Conservation (phyloP, 768 basidiomycete species). For the Peribolospora baueri region DNA sequence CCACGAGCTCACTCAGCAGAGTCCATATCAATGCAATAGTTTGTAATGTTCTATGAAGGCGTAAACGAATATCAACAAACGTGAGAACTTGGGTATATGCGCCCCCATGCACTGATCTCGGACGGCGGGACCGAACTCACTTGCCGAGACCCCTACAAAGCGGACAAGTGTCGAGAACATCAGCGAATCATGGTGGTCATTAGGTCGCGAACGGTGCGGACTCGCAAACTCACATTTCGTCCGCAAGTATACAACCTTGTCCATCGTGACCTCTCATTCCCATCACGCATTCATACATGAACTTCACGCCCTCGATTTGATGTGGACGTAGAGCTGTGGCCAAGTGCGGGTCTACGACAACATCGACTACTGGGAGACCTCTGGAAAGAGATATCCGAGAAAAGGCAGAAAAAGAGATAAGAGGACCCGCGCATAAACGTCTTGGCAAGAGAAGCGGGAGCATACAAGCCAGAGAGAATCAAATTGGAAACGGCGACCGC, state of each 20-base stretch:
- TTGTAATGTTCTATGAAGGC: constrained; percentile 20
- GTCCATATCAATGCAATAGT: constrained; percentile 87
- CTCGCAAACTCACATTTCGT: constrained; percentile 47
- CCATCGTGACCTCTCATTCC: constrained; percentile 68
- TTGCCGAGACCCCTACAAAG: constrained; percentile 77
- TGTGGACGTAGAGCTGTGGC: constrained; percentile 54
- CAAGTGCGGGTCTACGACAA: constrained; percentile 76
- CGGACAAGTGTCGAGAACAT: not conserved
- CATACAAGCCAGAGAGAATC: not conserved
- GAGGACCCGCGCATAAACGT: too few species aligned
- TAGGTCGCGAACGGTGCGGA: too few species aligned
- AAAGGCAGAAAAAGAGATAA: not conserved
- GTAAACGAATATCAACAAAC: not conserved
- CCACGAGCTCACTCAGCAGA: constrained; percentile 40
- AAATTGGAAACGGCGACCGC: constrained; percentile 1
- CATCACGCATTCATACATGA: constrained; percentile 87
- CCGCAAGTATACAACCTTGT: constrained; percentile 82
- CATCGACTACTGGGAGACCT: constrained; percentile 34
- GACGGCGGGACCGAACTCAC: constrained; percentile 22
- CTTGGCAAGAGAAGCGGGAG: not conserved
- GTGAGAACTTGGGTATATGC: too few species aligned
- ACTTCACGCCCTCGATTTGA: constrained; percentile 67
- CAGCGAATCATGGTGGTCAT: not conserved
- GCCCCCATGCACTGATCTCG: too few species aligned
- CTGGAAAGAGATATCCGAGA: constrained; percentile 20